Base-by-base conservation (phyloP, 106 monocot species). In the Vanilla planifolia region DNA sequence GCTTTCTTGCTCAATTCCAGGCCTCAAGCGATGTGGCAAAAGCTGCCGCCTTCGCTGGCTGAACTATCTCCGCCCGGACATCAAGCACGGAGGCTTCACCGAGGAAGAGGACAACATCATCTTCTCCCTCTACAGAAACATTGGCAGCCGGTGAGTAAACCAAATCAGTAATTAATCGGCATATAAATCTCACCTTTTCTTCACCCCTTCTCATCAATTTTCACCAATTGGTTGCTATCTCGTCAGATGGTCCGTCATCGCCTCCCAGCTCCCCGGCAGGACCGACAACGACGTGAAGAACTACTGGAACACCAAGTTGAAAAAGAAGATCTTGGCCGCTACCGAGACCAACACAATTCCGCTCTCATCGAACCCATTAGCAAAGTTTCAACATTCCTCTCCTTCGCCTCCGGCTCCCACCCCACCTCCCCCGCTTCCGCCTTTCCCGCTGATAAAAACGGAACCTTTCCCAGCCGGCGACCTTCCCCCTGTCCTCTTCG, bases 1-100 rank as follows among this genome's bases (percentile, higher is more conserved):
- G 3, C 6, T 32, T 13, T 70, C 15, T 23, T 42, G 20, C 14
- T 4, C 16, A 26, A 25, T 17, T 48, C 9, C 43, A 83, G 88
- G 88, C 19, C 76, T 88, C 8, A 83, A 55, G 30, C 63, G 88
- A 19, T 88, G 86, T 42, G 88, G 88, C 20, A 88, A 88, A 71
- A 88, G 88, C 57, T 88, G 88, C 30, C 76, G 88, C 26, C 67
- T 88, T 16, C 66, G 88, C 28, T 88, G 88, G 88, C 76, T 80
- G 15, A 81, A 81, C 48, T 81, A 81, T 40, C 80, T 81, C 17
- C 41, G 80, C 13, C 80, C 88, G 8, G 77, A 80, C 60, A 88
- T 88, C 59, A 83, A 77, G 46, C 88, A 88, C 24, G 88, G 88
- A 6, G 67, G 77, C 16, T 88, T 83, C 58, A 80, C 88, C 8